These are phyloP conservation scores for Cladosporium velox DNA, from an alignment of 2,329 filamentous ascomycete species.

Conservation along the genomic window DNA sequence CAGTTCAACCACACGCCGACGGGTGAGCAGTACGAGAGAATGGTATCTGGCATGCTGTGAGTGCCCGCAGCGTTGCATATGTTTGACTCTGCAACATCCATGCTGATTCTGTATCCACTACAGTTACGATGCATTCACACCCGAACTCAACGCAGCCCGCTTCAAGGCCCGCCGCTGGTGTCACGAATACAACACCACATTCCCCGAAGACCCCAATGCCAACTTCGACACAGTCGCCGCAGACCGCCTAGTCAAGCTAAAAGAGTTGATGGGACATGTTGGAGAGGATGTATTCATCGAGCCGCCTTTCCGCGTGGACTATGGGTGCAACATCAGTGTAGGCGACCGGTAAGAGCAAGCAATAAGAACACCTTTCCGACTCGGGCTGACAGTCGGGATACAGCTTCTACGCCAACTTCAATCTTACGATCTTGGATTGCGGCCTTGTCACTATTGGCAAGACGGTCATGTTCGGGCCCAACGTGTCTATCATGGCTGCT, in stretches of 20 bases:
- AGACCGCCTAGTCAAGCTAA: constrained; percentile 6
- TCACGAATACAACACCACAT: constrained; percentile 61
- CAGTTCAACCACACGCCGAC: constrained; percentile 55
- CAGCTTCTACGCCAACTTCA: constrained; percentile 66
- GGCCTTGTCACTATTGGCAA: constrained; percentile 56
- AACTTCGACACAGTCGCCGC: constrained; percentile 18
- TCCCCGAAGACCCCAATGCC: constrained; percentile 41
- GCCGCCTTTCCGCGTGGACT: constrained; percentile 63
- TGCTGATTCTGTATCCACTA: not conserved
- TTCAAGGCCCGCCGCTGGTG: constrained; percentile 58
- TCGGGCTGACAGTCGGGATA: constrained; percentile 27
- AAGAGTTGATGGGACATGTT: constrained; percentile 17
- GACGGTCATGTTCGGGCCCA: constrained; percentile 54
- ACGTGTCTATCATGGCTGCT: constrained; percentile 55
- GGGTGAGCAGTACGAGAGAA: constrained; percentile 64
- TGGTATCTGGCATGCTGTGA: constrained; percentile 62
- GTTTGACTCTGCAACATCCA: not conserved
- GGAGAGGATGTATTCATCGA: constrained; percentile 41
- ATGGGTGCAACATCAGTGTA: constrained; percentile 62
- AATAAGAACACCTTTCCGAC: not conserved
- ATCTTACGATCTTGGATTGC: constrained; percentile 55
- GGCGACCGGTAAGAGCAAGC: constrained; percentile 48
- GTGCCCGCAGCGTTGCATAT: constrained; percentile 30
- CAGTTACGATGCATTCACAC: constrained; percentile 49
- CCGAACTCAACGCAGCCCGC: constrained; percentile 53